phyloP scores from a whole-genome alignment of 106 monocot species.

The Dendrobium catenatum region DNA sequence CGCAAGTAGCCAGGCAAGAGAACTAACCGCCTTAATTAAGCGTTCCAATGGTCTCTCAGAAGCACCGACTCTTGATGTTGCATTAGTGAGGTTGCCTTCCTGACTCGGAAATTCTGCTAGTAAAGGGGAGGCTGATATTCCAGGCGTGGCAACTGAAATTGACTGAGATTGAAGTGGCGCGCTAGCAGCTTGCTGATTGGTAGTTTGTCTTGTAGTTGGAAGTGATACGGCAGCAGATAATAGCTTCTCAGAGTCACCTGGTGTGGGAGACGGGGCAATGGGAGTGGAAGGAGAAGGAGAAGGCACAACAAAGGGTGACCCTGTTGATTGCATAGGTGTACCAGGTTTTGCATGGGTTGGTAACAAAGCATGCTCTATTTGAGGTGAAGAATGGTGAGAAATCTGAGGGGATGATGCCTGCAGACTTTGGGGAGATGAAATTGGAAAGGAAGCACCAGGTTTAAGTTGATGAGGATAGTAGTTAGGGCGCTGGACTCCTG shows the following conservation, averaged over 20 bases:
- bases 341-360: constrained; percentile 60
- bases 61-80: constrained; percentile 28
- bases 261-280: constrained; percentile 61
- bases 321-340: constrained; percentile 60
- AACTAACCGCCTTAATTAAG: constrained; percentile 73
- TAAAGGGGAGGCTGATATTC: constrained; percentile 92
- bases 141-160: constrained; percentile 67
- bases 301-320: constrained; percentile 58
- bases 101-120: constrained; percentile 55
- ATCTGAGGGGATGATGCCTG: constrained; percentile 87
- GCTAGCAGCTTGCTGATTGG: constrained; percentile 23
- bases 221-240: constrained; percentile 35
- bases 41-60: constrained; percentile 66
- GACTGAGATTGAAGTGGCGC: constrained; percentile 34
- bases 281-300: constrained; percentile 90
- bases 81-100: constrained; percentile 49
- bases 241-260: constrained; percentile 67
- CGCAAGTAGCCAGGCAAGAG: background rate
- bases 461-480: constrained; percentile 73
- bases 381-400: constrained; percentile 92
- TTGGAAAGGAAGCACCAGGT: constrained; percentile 43
- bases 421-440: constrained; percentile 82
- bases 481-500: constrained; percentile 35
- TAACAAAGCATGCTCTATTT: constrained; percentile 57
- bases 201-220: constrained; percentile 26